These are phyloP conservation scores for Aquilaria sinensis DNA, from an alignment of 345 rosid species.

Conservation along the genomic window DNA sequence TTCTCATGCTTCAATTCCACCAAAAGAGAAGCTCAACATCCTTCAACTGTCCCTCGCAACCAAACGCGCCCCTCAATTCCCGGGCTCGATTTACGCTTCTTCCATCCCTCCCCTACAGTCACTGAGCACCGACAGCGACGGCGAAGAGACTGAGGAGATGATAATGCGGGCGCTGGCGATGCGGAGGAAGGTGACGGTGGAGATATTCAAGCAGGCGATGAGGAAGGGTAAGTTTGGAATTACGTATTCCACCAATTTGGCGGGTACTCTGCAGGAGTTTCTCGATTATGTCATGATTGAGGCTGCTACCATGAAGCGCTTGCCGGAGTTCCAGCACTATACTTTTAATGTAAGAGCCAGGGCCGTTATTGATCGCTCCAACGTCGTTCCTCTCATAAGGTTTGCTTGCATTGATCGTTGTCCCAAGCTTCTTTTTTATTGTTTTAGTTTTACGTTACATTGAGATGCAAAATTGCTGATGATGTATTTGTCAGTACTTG, in stretches of 20 bases:
- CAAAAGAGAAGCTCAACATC: constrained; percentile 43
- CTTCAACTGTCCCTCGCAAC: constrained; percentile 53
- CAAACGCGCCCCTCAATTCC: constrained; percentile 61
- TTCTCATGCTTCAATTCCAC: constrained; percentile 9
- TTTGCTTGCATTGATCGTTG: constrained; percentile 7
- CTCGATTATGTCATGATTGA: constrained; percentile 73
- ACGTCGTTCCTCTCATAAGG: constrained; percentile 79
- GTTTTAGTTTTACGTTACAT: constrained; percentile 2
- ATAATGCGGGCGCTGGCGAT: constrained; percentile 62
- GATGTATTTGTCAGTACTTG: background rate
- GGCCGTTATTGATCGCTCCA: constrained; percentile 50
- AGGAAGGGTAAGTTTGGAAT: constrained; percentile 79
- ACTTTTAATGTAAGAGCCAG: constrained; percentile 58
- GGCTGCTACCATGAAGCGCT: constrained; percentile 68
- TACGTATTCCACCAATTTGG: constrained; percentile 70
- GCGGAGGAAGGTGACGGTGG: constrained; percentile 64
- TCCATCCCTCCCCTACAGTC: constrained; percentile 41
- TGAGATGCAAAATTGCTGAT: constrained; percentile 4
- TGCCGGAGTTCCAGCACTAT: constrained; percentile 41
- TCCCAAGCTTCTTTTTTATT: background rate
- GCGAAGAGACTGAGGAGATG: constrained; percentile 50
- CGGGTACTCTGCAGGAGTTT: constrained; percentile 42
- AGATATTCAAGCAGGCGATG: constrained; percentile 60
- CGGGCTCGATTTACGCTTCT: constrained; percentile 48
- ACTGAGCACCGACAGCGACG: constrained; percentile 22